Conservation (phyloP, 495 filamentous ascomycete genomes). For the Neurospora africana region DNA sequence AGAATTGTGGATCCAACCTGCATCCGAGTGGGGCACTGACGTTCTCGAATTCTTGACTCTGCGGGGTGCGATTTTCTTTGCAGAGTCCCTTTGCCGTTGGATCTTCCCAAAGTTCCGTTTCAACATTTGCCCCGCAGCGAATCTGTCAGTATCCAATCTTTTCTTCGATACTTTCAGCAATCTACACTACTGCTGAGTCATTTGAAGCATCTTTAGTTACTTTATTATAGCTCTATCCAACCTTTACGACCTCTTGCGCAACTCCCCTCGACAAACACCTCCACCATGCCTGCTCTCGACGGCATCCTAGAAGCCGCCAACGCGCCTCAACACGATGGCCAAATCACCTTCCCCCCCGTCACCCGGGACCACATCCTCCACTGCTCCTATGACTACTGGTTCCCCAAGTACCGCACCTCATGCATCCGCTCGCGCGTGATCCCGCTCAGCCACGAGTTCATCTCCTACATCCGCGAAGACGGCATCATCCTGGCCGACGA, state of each 20-base stretch:
- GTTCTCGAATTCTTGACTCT: not conserved
- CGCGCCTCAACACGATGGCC: constrained; percentile 1
- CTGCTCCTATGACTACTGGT: constrained; percentile 91
- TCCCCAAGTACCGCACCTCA: constrained; percentile 70
- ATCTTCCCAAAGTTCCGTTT: not conserved
- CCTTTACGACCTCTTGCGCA: not conserved
- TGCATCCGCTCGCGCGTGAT: constrained; percentile 80
- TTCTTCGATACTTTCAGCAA: not conserved
- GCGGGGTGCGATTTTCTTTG: not conserved
- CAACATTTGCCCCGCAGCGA: not conserved
- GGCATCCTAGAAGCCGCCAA: constrained; percentile 4
- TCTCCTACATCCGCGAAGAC: constrained; percentile 82
- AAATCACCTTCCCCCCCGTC: constrained; percentile 72
- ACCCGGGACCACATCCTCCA: constrained; percentile 78
- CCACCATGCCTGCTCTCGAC: constrained; percentile 20
- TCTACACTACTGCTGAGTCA: not conserved
- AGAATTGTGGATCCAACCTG: not conserved
- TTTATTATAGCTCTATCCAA: not conserved
- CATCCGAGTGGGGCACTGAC: not conserved
- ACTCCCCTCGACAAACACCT: not conserved
- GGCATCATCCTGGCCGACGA: constrained; percentile 77
- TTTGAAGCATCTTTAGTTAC: not conserved
- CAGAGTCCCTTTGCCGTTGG: not conserved
- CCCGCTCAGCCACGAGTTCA: constrained; percentile 60
- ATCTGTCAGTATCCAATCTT: not conserved